Evolutionary conservation across 2,329 filamentous ascomycete genomes (phyloP).

Genomic region (Penicillium expansum): DNA sequence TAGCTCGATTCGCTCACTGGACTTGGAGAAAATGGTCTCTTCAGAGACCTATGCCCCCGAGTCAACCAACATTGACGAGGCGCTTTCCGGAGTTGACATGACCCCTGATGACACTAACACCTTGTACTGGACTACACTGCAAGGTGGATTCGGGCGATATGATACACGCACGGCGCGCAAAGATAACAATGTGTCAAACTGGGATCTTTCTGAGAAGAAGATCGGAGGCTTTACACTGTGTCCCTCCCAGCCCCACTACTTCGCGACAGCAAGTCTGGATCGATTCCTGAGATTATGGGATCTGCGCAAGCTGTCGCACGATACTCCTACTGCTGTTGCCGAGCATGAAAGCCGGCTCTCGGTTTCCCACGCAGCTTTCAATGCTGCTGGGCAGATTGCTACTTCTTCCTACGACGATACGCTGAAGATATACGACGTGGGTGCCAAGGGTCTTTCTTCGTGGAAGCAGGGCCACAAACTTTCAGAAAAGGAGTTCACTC

Average conservation of each 20-base stretch:
- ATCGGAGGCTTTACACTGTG: constrained; percentile 91
- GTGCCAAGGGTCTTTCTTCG: constrained; percentile 51
- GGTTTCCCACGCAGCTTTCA: constrained; percentile 91
- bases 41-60: constrained; percentile 76
- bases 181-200: constrained; percentile 61
- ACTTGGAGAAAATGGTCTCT: constrained; percentile 75
- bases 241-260: constrained; percentile 73
- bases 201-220: constrained; percentile 82
- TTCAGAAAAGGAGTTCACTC: constrained; percentile 62
- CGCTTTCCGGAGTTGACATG: constrained; percentile 82
- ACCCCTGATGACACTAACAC: constrained; percentile 66
- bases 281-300: constrained; percentile 92
- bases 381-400: constrained; percentile 76
- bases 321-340: constrained; percentile 68
- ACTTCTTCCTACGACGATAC: constrained; percentile 95
- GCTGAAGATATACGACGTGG: constrained; percentile 85
- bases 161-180: constrained; percentile 63
- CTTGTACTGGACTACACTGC: constrained; percentile 82
- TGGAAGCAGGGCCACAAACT: constrained; percentile 63
- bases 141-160: constrained; percentile 75
- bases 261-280: constrained; percentile 88
- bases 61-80: constrained; percentile 67
- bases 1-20: constrained; percentile 82
- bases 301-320: constrained; percentile 66
- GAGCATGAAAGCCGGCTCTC: constrained; percentile 80